Percentiles rank a stretch among this genome's conserved stretches.
Evolutionary conservation across 257 asterid genomes (phyloP).

Genomic region (Gardenia jasminoides): DNA sequence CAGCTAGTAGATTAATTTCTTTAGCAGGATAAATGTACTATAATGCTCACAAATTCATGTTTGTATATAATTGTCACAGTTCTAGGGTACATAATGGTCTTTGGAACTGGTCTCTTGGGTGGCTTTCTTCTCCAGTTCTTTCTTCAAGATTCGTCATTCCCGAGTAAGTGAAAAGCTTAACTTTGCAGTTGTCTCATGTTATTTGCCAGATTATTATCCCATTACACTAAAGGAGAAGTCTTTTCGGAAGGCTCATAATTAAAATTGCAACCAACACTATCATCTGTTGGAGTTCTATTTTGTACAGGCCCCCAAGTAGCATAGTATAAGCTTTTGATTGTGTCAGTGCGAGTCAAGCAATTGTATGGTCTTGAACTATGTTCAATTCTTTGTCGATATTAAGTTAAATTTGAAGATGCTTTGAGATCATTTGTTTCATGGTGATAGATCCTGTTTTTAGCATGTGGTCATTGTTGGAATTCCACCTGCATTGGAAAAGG

Average conservation of each 20-base stretch:
- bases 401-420: neutral
- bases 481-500: neutral
- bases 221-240: neutral
- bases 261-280: neutral
- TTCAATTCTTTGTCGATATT: too few species aligned
- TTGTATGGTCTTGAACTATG: neutral
- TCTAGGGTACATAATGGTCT: slow-evolving; percentile 81
- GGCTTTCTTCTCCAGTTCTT: slow-evolving; percentile 85
- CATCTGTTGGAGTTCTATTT: neutral
- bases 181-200: neutral
- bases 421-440: neutral
- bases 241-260: neutral
- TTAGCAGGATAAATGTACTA: neutral
- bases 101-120: slow-evolving; percentile 89
- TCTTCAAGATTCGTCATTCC: slow-evolving; percentile 79
- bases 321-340: neutral
- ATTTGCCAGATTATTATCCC: neutral
- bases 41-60: slow-evolving; percentile 10
- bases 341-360: neutral
- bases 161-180: slow-evolving; percentile 59
- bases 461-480: neutral
- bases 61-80: slow-evolving; percentile 47
- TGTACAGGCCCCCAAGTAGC: neutral
- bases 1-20: slow-evolving; percentile 7
- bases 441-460: neutral